Base-by-base conservation (phyloP, 2,329 filamentous ascomycete genomes). In the Orbilia blumenaviensis region DNA sequence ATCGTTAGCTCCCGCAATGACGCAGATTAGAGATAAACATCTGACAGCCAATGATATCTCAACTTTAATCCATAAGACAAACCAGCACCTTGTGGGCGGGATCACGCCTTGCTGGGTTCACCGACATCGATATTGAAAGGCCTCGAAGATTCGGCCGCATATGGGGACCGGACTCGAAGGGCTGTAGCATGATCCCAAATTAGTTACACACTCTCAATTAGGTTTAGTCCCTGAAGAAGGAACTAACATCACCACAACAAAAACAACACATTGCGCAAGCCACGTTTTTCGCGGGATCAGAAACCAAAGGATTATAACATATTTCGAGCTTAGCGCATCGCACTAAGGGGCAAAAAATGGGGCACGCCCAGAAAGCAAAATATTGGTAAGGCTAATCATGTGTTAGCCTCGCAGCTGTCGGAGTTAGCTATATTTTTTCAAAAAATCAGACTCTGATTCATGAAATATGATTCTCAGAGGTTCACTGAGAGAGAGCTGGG, bases 221-320 rank as follows among this genome's bases (percentile, higher is more conserved):
- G 25, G 66, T n/a, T 21, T 71, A 56, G 66, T 56, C 16, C 46
- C 36, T 10, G 18, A 32, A 36, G 3, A 14, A 5, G 34, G 34
- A 52, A 52, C 52, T 29, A 75, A 75, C 71, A 63, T 75, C 71
- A 75, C 60, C 71, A 36, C 71, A 75, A 75, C 71, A 75, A 75
- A 75, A 75, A 75, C 71, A 75, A 75, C 71, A 75, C 71, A 75
- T 46, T 23, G 21, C 27, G 62, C 50, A 44, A 58, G 71, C 71
- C 71, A 75, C 71, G 23, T 75, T 75, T 75, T 75, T 63, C 71
- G 71, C 56, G 71, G 71, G 71, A 75, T 75, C 71, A 75, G 44
- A 74, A 67, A 10, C 36, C 69, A 64, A 62, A 68, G 71, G 71
- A 75, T 75, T 67, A 75, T 56, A 48, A 44, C 32, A 18, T 46